These are phyloP conservation scores for Pythium coloratum DNA, from an alignment of 352 stramenopile species.

Conservation along the genomic window DNA sequence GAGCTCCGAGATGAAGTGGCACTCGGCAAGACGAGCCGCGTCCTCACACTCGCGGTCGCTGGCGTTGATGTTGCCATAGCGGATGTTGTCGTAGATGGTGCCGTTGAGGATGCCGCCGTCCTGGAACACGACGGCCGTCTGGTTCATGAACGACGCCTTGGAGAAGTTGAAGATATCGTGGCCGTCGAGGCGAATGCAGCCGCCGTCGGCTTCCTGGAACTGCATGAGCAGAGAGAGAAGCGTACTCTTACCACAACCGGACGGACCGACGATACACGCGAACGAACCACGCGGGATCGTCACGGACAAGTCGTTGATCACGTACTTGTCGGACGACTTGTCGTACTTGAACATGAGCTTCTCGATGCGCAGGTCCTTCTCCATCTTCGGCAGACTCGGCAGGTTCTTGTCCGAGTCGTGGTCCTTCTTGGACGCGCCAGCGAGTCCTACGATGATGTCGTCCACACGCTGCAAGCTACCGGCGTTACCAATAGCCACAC, in stretches of 20 bases:
- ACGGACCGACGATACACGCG: constrained; percentile 84
- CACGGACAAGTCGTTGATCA: constrained; percentile 73
- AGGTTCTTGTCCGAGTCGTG: constrained; percentile 56
- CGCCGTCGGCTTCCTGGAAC: constrained; percentile 82
- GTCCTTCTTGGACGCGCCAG: constrained; percentile 22
- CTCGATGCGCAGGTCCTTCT: constrained; percentile 74
- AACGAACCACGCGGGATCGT: constrained; percentile 79
- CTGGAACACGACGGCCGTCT: constrained; percentile 87
- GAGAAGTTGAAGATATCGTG: constrained; percentile 88
- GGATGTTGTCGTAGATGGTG: constrained; percentile 88
- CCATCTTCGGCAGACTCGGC: constrained; percentile 79
- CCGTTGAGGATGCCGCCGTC: constrained; percentile 87
- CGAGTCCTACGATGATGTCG: constrained; percentile 76
- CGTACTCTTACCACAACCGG: constrained; percentile 88
- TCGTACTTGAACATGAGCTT: constrained; percentile 88
- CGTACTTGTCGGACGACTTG: constrained; percentile 80
- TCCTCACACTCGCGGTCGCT: constrained; percentile 83
- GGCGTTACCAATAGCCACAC: constrained; percentile 87
- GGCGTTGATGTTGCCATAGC: constrained; percentile 71
- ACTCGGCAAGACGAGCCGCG: constrained; percentile 76
- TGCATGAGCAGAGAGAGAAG: constrained; percentile 86
- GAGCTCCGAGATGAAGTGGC: constrained; percentile 79
- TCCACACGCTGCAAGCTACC: constrained; percentile 86
- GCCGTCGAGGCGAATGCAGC: constrained; percentile 76
- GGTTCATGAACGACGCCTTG: constrained; percentile 86